Conservation (phyloP, 805 yeast genomes). For the Isabelozyma rhagii region DNA sequence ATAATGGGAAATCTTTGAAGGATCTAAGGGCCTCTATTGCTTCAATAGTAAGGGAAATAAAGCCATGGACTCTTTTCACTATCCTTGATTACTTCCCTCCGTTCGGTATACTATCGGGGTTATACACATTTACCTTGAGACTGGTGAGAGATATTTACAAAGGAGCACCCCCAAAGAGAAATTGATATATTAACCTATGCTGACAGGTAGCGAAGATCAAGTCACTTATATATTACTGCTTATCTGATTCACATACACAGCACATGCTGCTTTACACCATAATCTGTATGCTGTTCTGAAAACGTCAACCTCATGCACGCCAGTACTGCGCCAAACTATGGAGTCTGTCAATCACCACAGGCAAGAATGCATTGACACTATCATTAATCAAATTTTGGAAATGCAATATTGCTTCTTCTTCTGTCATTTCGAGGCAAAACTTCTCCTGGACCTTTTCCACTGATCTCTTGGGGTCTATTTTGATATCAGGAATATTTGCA, state of each 20-base stretch:
- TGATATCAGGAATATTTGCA: constrained; percentile 88
- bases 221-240: no score
- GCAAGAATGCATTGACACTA: constrained; percentile 88
- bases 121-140: constrained; percentile 16
- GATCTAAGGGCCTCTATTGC: constrained; percentile 20
- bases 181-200: neutral
- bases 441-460: constrained; percentile 91
- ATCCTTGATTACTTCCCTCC: constrained; percentile 25
- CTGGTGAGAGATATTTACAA: constrained; percentile 16
- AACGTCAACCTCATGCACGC: constrained; percentile 58
- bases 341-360: constrained; percentile 90
- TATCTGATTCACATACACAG: no score
- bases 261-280: no score
- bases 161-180: constrained; percentile 1
- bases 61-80: constrained; percentile 19
- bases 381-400: constrained; percentile 93
- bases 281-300: no score
- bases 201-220: no score
- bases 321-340: constrained; percentile 97
- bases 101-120: constrained; percentile 19
- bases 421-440: constrained; percentile 88
- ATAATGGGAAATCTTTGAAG: constrained; percentile 46
- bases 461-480: constrained; percentile 79
- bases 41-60: constrained; percentile 18
- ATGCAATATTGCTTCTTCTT: constrained; percentile 92